Evolutionary conservation across 352 stramenopile species (phyloP).

Genomic region (Hyaloperonospora brassicae): DNA sequence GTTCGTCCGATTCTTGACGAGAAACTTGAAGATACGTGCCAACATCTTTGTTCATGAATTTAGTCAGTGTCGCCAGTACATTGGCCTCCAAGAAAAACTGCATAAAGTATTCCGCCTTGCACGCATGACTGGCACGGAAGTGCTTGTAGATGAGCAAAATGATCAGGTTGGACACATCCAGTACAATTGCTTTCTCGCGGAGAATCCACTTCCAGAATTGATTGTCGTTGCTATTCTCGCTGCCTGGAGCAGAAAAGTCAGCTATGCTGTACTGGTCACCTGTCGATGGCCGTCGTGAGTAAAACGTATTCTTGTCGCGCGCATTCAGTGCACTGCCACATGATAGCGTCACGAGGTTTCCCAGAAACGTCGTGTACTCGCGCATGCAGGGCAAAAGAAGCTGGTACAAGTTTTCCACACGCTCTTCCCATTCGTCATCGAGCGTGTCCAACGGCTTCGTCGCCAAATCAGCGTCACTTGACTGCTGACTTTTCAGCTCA

Average conservation of each 20-base stretch:
- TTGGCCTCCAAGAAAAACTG: constrained; percentile 78
- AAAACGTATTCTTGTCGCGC: constrained; percentile 77
- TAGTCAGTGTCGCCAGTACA: constrained; percentile 60
- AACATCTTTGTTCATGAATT: constrained; percentile 85
- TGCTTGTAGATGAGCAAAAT: constrained; percentile 74
- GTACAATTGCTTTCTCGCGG: constrained; percentile 68
- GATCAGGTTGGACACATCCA: constrained; percentile 59
- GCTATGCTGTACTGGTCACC: constrained; percentile 44
- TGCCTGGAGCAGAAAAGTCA: constrained; percentile 37
- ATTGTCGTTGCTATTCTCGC: constrained; percentile 43
- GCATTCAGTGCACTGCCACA: constrained; percentile 60
- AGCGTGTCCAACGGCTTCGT: constrained; percentile 35
- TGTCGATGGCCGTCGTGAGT: constrained; percentile 48
- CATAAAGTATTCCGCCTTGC: constrained; percentile 74
- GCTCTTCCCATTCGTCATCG: constrained; percentile 68
- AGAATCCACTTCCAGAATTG: constrained; percentile 80
- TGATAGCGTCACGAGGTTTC: constrained; percentile 57
- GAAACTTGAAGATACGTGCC: constrained; percentile 69
- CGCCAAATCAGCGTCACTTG: constrained; percentile 41
- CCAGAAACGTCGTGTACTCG: constrained; percentile 58
- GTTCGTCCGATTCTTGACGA: constrained; percentile 43
- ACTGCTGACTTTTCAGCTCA: constrained; percentile 40
- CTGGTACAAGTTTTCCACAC: constrained; percentile 62
- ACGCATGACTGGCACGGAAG: constrained; percentile 59
- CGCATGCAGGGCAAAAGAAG: constrained; percentile 63